A percentile compares a stretch with the other conserved stretches of the same genome.
phyloP scores from a whole-genome alignment of 1,284 basidiomycete genomes.

The Omphalotus olearius region DNA sequence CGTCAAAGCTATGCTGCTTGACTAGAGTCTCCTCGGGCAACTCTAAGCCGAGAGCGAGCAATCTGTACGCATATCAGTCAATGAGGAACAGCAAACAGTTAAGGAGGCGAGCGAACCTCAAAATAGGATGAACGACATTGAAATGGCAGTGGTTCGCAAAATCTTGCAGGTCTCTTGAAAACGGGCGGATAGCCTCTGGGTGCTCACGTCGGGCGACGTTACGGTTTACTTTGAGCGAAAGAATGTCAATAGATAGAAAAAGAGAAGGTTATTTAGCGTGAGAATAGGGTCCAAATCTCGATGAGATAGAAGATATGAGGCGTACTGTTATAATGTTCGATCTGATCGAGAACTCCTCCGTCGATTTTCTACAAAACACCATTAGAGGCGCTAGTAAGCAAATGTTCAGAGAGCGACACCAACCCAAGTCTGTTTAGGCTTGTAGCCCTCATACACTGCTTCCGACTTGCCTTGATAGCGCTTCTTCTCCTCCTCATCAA shows the following conservation, averaged over 20 bases:
- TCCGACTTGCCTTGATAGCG: slow-evolving; percentile 13
- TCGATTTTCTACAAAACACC: slow-evolving; percentile 9
- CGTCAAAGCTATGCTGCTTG: slow-evolving; percentile 25
- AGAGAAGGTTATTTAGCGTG: background rate
- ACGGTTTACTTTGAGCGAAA: slow-evolving; percentile 35
- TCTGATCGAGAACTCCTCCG: slow-evolving; percentile 11
- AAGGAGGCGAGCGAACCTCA: slow-evolving; percentile 30
- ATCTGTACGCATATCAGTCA: slow-evolving; percentile 1
- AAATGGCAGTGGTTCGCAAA: slow-evolving; percentile 51
- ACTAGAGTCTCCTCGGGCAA: slow-evolving; percentile 32
- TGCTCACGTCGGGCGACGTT: slow-evolving; percentile 40
- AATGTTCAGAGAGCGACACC: background rate
- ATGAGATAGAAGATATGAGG: background rate
- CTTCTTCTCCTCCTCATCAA: slow-evolving; percentile 10
- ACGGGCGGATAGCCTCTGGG: slow-evolving; percentile 45
- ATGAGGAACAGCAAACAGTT: slow-evolving; percentile 13
- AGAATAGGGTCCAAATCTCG: background rate
- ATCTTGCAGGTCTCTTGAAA: slow-evolving; percentile 52
- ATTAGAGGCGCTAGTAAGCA: background rate
- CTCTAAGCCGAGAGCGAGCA: slow-evolving; percentile 27
- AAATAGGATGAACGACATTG: slow-evolving; percentile 45
- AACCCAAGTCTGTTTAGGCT: slow-evolving; percentile 13
- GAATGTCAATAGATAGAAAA: background rate
- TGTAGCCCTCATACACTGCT: slow-evolving; percentile 14
- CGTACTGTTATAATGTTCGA: slow-evolving; percentile 15